Conservation (phyloP, 2,329 filamentous ascomycete genomes). For the Arthroderma uncinatum region DNA sequence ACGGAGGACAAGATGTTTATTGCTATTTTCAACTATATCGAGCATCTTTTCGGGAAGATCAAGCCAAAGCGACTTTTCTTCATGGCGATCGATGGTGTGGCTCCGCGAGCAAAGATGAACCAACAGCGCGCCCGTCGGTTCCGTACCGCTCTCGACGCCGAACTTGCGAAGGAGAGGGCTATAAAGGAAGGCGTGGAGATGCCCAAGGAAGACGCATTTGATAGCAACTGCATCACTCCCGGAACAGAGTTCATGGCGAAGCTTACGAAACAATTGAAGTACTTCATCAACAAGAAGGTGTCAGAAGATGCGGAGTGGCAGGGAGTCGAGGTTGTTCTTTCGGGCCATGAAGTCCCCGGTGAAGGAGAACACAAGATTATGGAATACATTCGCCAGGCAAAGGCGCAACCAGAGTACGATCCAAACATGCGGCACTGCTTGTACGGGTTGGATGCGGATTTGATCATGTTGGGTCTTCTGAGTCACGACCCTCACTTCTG, state of each 20-base stretch:
- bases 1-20: constrained; percentile 99
- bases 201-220: constrained; percentile 89
- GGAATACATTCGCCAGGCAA: constrained; percentile 97
- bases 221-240: constrained; percentile 98
- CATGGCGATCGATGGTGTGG: constrained; percentile 98
- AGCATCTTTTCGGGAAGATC: constrained; percentile 96
- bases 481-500: constrained; percentile 99
- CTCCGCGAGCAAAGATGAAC: constrained; percentile 98
- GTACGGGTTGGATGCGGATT: constrained; percentile 91
- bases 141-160: constrained; percentile 81
- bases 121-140: constrained; percentile 94
- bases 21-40: constrained; percentile 98
- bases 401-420: constrained; percentile 87
- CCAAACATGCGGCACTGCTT: constrained; percentile 91
- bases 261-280: constrained; percentile 84
- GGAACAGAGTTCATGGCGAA: constrained; percentile 97
- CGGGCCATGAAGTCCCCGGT: constrained; percentile 92
- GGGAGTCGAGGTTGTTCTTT: constrained; percentile 87
- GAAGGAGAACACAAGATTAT: constrained; percentile 99
- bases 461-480: constrained; percentile 95
- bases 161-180: constrained; percentile 84
- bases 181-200: constrained; percentile 79
- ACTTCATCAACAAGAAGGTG: constrained; percentile 98
- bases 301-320: constrained; percentile 97
- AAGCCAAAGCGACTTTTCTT: constrained; percentile 98